These are phyloP conservation scores for Chaetomium olivaceum DNA, from an alignment of 2,329 filamentous ascomycete genomes.

Conservation along the genomic window DNA sequence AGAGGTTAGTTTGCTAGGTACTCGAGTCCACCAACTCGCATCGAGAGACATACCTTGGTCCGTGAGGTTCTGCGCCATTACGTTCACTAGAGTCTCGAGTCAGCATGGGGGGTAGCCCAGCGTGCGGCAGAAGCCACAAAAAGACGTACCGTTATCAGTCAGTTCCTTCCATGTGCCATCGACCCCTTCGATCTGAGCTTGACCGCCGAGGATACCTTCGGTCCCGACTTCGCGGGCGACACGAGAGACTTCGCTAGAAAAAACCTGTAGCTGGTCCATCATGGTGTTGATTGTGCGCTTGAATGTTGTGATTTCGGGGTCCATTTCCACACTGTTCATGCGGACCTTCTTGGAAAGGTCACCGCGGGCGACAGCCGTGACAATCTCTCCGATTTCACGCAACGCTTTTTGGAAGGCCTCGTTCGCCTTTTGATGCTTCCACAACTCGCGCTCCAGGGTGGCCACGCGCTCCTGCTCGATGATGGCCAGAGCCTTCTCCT, in stretches of 20 bases:
- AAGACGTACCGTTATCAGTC: slow-evolving; percentile 70
- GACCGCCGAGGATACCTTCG: slow-evolving; percentile 88
- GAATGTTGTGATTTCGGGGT: slow-evolving; percentile 96
- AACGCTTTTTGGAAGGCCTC: slow-evolving; percentile 97
- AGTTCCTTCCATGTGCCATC: slow-evolving; percentile 98
- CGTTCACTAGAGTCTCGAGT: slow-evolving; percentile 60
- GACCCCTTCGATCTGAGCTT: slow-evolving; percentile 90
- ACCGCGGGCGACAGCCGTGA: slow-evolving; percentile 92
- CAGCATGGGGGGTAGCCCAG: slow-evolving; percentile 18
- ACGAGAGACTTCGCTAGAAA: slow-evolving; percentile 93
- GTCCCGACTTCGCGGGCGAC: slow-evolving; percentile 95
- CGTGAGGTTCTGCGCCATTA: slow-evolving; percentile 81
- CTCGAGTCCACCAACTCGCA: not conserved
- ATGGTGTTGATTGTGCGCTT: slow-evolving; percentile 98
- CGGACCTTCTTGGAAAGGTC: slow-evolving; percentile 96
- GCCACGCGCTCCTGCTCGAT: slow-evolving; percentile 87
- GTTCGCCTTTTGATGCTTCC: slow-evolving; percentile 97
- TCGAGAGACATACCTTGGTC: slow-evolving; percentile 60
- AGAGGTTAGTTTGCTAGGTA: slow-evolving; percentile 12
- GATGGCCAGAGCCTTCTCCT: slow-evolving; percentile 77
- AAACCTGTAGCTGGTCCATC: slow-evolving; percentile 97
- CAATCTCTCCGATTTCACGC: slow-evolving; percentile 94
- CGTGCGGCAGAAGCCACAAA: not conserved
- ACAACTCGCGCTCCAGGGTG: slow-evolving; percentile 85
- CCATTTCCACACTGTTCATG: slow-evolving; percentile 94